Evolutionary conservation across 2,329 filamentous ascomycete genomes (phyloP).

Genomic region (Stemphylium vesicarium): DNA sequence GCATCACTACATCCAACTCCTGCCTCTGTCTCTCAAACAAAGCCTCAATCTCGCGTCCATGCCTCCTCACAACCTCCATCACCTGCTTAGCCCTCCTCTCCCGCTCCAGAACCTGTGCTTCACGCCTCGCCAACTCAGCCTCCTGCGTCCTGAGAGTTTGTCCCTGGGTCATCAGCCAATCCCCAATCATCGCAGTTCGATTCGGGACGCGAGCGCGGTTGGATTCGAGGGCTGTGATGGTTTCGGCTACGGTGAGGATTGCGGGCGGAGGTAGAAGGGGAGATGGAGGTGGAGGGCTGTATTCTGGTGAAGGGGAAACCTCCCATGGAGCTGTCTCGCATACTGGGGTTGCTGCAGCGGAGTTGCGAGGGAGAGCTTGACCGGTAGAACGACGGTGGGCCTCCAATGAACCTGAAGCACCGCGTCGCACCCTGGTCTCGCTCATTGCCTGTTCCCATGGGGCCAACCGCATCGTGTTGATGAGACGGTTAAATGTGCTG

Average conservation of each 20-base stretch:
- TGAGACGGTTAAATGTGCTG: not conserved
- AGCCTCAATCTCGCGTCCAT: conserved; percentile 8
- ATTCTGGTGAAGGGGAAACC: not conserved
- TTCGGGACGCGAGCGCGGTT: not conserved
- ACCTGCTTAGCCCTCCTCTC: not conserved
- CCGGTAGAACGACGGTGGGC: not conserved
- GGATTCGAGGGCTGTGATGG: too few species aligned
- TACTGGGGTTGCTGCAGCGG: too few species aligned
- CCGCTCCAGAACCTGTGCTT: not conserved
- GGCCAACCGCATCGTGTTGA: not conserved
- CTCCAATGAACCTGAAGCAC: not conserved
- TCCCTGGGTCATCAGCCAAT: not conserved
- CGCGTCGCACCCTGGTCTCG: not conserved
- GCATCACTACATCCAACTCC: not conserved
- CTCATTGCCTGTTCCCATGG: not conserved
- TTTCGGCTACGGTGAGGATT: not conserved
- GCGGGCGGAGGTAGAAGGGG: not conserved
- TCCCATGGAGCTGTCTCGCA: not conserved
- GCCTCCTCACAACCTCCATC: not conserved
- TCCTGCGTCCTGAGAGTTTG: not conserved
- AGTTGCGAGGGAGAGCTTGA: too few species aligned
- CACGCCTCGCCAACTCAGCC: not conserved
- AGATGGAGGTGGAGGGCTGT: not conserved
- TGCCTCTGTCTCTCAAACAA: conserved; percentile 7
- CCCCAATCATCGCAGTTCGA: not conserved